Evolutionary conservation across 2,329 filamentous ascomycete genomes (phyloP).

Genomic region (Albophoma yamanashiensis): DNA sequence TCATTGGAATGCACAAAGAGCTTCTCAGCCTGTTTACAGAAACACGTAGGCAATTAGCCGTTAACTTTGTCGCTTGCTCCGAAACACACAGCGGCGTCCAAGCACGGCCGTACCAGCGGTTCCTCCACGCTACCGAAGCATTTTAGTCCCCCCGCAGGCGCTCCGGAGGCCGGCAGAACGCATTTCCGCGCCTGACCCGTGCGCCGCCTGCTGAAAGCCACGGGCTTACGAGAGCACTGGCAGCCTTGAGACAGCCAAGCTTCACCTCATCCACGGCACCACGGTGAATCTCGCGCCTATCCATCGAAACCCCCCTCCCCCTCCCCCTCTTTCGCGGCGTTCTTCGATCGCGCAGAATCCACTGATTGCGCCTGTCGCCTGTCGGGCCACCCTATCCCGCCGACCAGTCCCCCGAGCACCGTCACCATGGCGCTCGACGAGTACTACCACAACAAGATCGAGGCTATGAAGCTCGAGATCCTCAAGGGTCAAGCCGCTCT

Average conservation of each 20-base stretch:
- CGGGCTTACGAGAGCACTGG: constrained; percentile 14
- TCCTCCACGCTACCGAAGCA: background rate
- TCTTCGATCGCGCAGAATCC: too few species aligned
- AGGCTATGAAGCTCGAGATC: constrained; percentile 99
- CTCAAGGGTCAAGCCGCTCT: constrained; percentile 96
- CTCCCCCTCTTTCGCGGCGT: background rate
- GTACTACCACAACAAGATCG: constrained; percentile 99
- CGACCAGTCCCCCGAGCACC: constrained; percentile 6
- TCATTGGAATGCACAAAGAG: background rate
- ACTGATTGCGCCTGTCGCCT: background rate
- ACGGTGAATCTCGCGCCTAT: background rate
- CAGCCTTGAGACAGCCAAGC: constrained; percentile 11
- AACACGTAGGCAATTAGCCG: background rate
- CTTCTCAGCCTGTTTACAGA: background rate
- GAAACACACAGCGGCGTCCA: too few species aligned
- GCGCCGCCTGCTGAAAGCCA: background rate
- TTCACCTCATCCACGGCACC: constrained; percentile 6
- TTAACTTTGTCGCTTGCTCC: background rate
- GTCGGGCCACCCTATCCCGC: background rate
- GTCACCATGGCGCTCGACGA: constrained; percentile 92
- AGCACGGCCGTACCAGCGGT: too few species aligned
- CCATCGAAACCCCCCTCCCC: background rate
- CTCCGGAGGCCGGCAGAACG: constrained; percentile 9
- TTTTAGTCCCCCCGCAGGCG: background rate
- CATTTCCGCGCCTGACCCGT: background rate